Evolutionary conservation across 2,329 filamentous ascomycete genomes (phyloP), one percentile per base, ranked within the genome.

Genomic region (Monosporascus sp.): DNA sequence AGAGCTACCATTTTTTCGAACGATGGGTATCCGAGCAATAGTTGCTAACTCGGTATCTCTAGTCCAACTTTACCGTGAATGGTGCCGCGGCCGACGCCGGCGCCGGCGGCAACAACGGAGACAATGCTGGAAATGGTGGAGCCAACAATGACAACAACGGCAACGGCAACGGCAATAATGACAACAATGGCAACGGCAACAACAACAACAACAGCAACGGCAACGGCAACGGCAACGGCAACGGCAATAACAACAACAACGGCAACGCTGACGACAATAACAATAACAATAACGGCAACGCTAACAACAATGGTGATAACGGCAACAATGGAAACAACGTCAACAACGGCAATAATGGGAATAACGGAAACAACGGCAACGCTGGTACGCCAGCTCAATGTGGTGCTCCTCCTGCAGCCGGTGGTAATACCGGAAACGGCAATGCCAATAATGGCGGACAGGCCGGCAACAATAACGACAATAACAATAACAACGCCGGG

Each of bases 31-130:
- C 19, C 38, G 17, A 11, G 38, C 38, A 20, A 41, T 11, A 41
- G 6, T 41, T 20, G 16, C 41, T 44, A 44, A 44, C 41, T 6
- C 20, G 11, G 14, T 24, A 20, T 14, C 5, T 44, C 14, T 44
- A 44, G 41, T 74, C 75, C 58, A 83, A 84, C 69, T 85, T 89
- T 60, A 81, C 80, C 2, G 65, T 64, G 22, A 59, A 67, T 31
- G 61, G 66, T 26, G 62, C 58, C 34, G 60, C 64, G 4, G 60
- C 57, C 2, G 27, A 31, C 9, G 44, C 27, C 6, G 48, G 37
- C 26, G 53, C 49, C n/a, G 52, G 24, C 36, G 41, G 40, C 41
- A 55, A 58, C 19, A 40, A 19, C 8, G 45, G 34, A 22, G 49
- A 47, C 19, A 45, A 20, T 22, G 49, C 36, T 17, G 34, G 43